Evolutionary conservation across 139 green algal species (phyloP).

Genomic region (Micractinium sp.): DNA sequence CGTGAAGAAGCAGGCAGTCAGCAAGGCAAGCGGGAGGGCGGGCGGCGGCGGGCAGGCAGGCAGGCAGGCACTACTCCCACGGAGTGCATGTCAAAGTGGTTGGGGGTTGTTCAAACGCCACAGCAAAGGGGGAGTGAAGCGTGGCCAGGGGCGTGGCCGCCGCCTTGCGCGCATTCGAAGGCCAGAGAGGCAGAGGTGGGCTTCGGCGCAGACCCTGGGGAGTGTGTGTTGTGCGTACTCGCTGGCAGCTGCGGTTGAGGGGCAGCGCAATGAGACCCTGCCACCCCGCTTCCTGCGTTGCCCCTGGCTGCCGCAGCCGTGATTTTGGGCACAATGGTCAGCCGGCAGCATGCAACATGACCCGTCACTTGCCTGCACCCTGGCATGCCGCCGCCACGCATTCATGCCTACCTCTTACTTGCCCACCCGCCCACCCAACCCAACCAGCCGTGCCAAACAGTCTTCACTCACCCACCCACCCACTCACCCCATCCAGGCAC

Average conservation of each 20-base stretch:
- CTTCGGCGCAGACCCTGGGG: too few species aligned
- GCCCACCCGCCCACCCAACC: too few species aligned
- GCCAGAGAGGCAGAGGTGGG: too few species aligned
- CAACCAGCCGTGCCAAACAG: neutral
- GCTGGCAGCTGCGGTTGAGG: neutral
- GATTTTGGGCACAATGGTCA: neutral
- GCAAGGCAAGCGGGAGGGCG: too few species aligned
- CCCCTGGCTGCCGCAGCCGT: too few species aligned
- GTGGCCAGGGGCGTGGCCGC: conserved; percentile 80
- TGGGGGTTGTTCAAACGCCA: conserved; percentile 85
- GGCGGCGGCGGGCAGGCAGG: neutral
- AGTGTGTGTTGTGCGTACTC: too few species aligned
- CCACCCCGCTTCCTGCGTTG: too few species aligned
- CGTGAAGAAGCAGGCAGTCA: too few species aligned
- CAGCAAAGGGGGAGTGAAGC: conserved; percentile 86
- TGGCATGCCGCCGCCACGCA: too few species aligned
- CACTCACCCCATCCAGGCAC: neutral
- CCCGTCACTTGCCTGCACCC: too few species aligned
- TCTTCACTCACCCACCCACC: neutral
- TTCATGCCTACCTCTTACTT: too few species aligned
- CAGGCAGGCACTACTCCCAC: conserved; percentile 58
- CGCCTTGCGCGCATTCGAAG: conserved; percentile 23
- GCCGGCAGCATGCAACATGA: neutral
- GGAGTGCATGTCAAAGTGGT: conserved; percentile 94
- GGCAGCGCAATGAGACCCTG: too few species aligned